Evolutionary conservation across 345 rosid species (phyloP).

Genomic region (Eucalyptus coolabah): DNA sequence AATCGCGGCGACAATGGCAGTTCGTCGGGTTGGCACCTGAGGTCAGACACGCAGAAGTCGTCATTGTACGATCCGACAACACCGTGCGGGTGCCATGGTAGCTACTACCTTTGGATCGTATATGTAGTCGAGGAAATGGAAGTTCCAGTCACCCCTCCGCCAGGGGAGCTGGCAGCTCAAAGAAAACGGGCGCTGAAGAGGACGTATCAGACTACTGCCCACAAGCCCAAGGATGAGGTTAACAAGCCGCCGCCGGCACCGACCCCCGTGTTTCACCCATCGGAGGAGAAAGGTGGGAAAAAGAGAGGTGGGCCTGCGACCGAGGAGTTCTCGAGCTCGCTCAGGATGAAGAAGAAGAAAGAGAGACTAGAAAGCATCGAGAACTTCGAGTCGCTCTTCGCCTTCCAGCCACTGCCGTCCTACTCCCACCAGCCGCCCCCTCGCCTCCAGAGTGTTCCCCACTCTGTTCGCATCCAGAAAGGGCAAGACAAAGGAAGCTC

Average conservation of each 20-base stretch:
- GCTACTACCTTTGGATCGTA: background rate
- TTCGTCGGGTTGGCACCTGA: background rate
- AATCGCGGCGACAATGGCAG: background rate
- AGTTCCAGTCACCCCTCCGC: background rate
- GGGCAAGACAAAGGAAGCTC: slow-evolving; percentile 28
- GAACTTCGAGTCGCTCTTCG: slow-evolving; percentile 51
- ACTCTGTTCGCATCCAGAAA: slow-evolving; percentile 53
- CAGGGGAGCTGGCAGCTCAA: background rate
- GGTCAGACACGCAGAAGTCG: background rate
- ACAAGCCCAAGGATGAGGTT: background rate
- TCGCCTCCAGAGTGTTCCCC: slow-evolving; percentile 28
- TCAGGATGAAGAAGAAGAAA: slow-evolving; percentile 51
- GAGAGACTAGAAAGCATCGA: slow-evolving; percentile 75
- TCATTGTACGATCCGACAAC: background rate
- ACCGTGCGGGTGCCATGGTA: slow-evolving; percentile 28
- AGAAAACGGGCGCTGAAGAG: background rate
- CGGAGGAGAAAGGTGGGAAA: slow-evolving; percentile 42
- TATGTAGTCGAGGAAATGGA: background rate
- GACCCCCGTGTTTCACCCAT: background rate
- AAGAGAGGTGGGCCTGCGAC: slow-evolving; percentile 43
- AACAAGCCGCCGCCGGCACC: background rate
- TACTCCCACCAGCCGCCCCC: slow-evolving; percentile 12
- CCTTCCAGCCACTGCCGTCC: background rate
- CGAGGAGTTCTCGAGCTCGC: slow-evolving; percentile 40
- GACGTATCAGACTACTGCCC: background rate